phyloP scores from a whole-genome alignment of 305 asterid genomes.

The Striga hermonthica region DNA sequence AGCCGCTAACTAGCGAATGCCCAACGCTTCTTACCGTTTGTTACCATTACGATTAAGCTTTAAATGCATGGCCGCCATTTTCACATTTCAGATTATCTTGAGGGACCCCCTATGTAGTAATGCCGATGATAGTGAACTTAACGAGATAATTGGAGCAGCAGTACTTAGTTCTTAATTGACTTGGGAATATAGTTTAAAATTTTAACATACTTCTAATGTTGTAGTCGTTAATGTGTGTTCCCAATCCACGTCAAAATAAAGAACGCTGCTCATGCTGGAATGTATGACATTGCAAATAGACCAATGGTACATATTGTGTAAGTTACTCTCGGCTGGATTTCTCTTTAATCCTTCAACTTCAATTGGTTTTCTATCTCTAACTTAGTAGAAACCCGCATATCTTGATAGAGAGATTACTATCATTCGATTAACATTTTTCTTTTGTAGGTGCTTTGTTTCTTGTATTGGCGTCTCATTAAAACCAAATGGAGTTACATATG shows the following conservation, averaged over 20 bases:
- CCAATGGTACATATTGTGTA: slow-evolving; percentile 98
- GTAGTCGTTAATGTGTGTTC: slow-evolving; percentile 16
- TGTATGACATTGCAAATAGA: slow-evolving; percentile 88
- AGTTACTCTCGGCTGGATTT: too few species aligned
- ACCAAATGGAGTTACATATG: too few species aligned
- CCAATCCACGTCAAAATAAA: slow-evolving; percentile 77
- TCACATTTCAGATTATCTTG: slow-evolving; percentile 72
- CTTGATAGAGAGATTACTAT: too few species aligned
- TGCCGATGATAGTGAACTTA: slow-evolving; percentile 67
- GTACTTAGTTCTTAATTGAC: slow-evolving; percentile 42
- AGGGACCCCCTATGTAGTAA: slow-evolving; percentile 90
- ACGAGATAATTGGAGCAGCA: slow-evolving; percentile 75
- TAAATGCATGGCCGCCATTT: slow-evolving; percentile 7
- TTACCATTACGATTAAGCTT: slow-evolving; percentile 4
- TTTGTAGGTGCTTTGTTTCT: too few species aligned
- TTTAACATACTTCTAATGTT: slow-evolving; percentile 19
- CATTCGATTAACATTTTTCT: too few species aligned
- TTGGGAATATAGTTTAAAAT: not conserved
- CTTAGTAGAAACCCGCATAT: too few species aligned
- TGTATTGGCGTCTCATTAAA: too few species aligned
- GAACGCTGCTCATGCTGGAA: slow-evolving; percentile 96
- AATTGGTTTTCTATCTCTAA: too few species aligned
- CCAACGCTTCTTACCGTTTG: not conserved
- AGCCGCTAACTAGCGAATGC: too few species aligned
- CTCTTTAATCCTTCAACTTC: too few species aligned